Evolutionary conservation across 441 rosid genomes (phyloP), one percentile per base, ranked within the genome.

Genomic region (Euphorbia schlechtendalii): DNA sequence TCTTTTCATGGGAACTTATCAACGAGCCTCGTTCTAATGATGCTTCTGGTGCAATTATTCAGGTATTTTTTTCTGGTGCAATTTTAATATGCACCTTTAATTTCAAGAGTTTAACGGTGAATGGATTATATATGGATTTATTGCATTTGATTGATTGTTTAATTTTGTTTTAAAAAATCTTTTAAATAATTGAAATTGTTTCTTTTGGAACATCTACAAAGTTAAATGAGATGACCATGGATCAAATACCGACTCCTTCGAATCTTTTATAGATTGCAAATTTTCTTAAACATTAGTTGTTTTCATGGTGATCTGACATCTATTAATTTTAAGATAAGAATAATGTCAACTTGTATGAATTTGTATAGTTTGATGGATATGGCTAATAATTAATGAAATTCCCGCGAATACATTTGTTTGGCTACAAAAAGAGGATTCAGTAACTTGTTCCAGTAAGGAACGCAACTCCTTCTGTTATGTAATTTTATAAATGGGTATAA

Each of bases 1-100:
- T 87, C 53, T 82, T 87, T 82, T 84, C 90, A 9, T 87, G 93
- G 93, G 93, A 87, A 77, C 81, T 87, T 22, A 87, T 87, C 77
- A 87, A 87, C 56, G 90, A 87, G 61, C 90, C 90, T 53, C 81
- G 86, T 61, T 85, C 86, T 40, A 30, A 57, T 13, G 74, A 84
- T 65, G 22, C 78, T 43, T 76, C 84, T 59, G 96, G 87, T 48
- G 71, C 71, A 1, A 46, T 41, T 24, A 15, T 76, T 53, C 79
- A 76, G 73, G 75, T 71, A 0, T 46, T 11, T 11, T 0, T 10
- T 7, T 69, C 5, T 55, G 2, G 49, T 21, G 27, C 3, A 22
- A 11, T 36, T 22, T 18, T 24, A 2, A 1, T 40, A 9, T 10
- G 11, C 40, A 34, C 8, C 10, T 34, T 5, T 34, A 34, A 34